Conservation (phyloP, 352 stramenopile genomes). For the Hyaloperonospora brassicae region DNA sequence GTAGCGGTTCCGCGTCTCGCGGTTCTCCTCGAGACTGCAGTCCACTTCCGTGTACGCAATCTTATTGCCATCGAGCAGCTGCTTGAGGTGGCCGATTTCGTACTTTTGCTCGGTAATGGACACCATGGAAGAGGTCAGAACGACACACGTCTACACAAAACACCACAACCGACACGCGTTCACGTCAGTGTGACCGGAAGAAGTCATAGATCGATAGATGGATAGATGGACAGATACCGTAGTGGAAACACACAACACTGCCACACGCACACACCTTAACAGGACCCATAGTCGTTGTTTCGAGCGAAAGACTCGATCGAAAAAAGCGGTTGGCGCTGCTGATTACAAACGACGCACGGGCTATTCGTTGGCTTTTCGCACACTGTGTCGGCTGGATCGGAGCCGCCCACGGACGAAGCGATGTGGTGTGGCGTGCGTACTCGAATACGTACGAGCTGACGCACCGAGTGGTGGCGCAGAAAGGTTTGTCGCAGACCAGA, state of each 20-base stretch:
- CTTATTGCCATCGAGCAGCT: conserved; percentile 63
- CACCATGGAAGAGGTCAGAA: conserved; percentile 70
- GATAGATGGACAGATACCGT: not conserved
- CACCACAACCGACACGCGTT: too few species aligned
- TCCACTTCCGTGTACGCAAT: conserved; percentile 72
- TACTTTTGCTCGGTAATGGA: conserved; percentile 73
- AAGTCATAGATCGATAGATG: not conserved
- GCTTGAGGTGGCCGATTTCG: conserved; percentile 59
- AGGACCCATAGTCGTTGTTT: conserved; percentile 21
- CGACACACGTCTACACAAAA: conserved; percentile 35
- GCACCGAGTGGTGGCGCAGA: too few species aligned
- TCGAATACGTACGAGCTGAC: conserved; percentile 7
- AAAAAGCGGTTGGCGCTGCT: too few species aligned
- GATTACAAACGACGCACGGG: too few species aligned
- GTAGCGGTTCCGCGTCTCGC: conserved; percentile 59
- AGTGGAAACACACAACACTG: not conserved
- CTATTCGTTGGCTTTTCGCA: too few species aligned
- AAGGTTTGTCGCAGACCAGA: too few species aligned
- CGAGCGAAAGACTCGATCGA: too few species aligned
- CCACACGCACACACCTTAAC: conserved; percentile 17
- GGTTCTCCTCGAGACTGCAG: conserved; percentile 76
- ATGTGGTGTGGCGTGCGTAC: too few species aligned
- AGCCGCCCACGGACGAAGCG: too few species aligned
- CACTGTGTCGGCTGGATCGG: too few species aligned
- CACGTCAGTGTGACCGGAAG: not conserved